phyloP scores from a whole-genome alignment of 768 basidiomycete genomes.

The Dacryopinax spathularia region DNA sequence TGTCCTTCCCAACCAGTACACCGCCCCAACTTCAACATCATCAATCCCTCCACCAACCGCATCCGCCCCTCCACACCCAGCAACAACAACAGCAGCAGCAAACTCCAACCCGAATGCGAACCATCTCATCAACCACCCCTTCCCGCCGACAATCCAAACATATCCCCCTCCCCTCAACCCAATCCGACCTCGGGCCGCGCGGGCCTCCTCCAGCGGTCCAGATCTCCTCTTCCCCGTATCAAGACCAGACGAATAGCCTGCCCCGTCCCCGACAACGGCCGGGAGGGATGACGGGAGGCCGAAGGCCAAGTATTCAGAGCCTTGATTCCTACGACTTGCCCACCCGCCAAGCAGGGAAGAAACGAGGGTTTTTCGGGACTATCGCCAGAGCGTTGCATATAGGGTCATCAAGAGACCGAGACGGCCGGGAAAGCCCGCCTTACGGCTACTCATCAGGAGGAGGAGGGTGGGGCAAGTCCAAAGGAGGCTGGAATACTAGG shows the following conservation, averaged over 20 bases:
- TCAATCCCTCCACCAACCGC: background rate
- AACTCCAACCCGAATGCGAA: background rate
- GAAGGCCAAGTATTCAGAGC: background rate
- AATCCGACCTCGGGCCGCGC: background rate
- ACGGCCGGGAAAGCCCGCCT: background rate
- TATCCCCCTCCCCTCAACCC: background rate
- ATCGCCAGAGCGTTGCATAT: background rate
- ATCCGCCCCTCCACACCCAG: background rate
- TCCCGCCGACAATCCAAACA: background rate
- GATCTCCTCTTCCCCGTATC: background rate
- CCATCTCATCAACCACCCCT: background rate
- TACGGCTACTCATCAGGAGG: background rate
- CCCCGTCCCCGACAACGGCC: background rate
- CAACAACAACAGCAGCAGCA: background rate
- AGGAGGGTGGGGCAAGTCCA: background rate
- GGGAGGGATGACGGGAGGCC: background rate
- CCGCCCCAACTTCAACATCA: background rate
- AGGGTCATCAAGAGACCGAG: background rate
- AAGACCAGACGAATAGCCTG: background rate
- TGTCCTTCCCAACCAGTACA: background rate
- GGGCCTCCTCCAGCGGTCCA: background rate
- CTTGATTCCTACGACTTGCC: background rate
- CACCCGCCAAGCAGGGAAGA: background rate
- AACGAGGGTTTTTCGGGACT: background rate
- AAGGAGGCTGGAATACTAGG: background rate